Percentiles rank a stretch among this genome's conserved stretches.
Conservation (phyloP, 306 rosid genomes). For the Echinosophora koreensis region DNA sequence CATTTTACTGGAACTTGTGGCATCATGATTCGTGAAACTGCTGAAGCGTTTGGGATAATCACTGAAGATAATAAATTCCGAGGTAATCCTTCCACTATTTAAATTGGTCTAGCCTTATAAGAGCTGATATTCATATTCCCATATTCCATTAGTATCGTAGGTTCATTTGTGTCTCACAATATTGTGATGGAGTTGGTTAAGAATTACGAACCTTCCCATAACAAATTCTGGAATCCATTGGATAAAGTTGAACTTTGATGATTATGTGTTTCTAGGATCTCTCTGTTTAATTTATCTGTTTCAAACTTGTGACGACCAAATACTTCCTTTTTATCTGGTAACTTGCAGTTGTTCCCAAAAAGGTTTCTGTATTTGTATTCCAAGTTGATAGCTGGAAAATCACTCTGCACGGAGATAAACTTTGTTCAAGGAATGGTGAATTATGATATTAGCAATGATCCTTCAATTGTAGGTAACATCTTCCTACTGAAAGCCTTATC, state of each 20-base stretch:
- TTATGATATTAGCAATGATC: constrained; percentile 42
- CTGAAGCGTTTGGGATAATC: constrained; percentile 83
- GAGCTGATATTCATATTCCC: constrained; percentile 30
- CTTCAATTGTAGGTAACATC: constrained; percentile 38
- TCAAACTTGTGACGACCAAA: constrained; percentile 35
- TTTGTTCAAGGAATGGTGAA: constrained; percentile 68
- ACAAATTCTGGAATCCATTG: constrained; percentile 7
- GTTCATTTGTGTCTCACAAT: neutral
- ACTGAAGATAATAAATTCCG: constrained; percentile 66
- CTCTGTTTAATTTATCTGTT: neutral
- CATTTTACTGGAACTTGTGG: constrained; percentile 71
- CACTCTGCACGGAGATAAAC: constrained; percentile 84
- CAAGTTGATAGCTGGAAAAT: constrained; percentile 86
- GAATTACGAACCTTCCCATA: constrained; percentile 5
- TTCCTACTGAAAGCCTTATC: neutral
- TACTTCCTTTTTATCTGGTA: constrained; percentile 32
- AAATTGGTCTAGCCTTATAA: constrained; percentile 26
- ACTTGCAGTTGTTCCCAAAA: constrained; percentile 87
- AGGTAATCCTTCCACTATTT: constrained; percentile 58
- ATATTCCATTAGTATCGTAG: neutral
- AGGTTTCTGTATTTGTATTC: constrained; percentile 69
- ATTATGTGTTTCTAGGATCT: constrained; percentile 16
- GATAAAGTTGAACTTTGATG: constrained; percentile 26
- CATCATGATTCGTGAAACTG: constrained; percentile 86
- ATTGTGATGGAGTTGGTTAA: constrained; percentile 4